Evolutionary conservation across 352 stramenopile genomes (phyloP).

Genomic region (Globisporangium megalacanthum): DNA sequence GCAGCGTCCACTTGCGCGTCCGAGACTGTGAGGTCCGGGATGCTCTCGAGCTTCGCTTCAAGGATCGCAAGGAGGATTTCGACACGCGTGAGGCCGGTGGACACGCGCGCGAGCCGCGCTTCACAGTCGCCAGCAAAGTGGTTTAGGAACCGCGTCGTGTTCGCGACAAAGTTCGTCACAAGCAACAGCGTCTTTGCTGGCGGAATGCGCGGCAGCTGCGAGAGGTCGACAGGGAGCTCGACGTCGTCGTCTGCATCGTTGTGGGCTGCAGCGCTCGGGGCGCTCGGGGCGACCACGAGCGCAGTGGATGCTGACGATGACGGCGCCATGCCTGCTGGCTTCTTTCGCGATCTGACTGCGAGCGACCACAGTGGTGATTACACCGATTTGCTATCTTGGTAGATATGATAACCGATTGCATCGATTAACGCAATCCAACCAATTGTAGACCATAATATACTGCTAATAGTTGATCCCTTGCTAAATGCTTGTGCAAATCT

Average conservation of each 20-base stretch:
- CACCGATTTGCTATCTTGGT: neutral
- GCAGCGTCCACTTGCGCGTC: slow-evolving; percentile 51
- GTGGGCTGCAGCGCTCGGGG: slow-evolving; percentile 7
- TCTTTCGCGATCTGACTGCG: neutral
- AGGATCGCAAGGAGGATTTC: slow-evolving; percentile 83
- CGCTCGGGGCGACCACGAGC: slow-evolving; percentile 38
- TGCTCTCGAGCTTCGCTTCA: slow-evolving; percentile 81
- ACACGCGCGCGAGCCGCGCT: slow-evolving; percentile 66
- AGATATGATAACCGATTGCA: neutral
- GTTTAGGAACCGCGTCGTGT: slow-evolving; percentile 85
- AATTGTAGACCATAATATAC: no score
- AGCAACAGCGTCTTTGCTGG: slow-evolving; percentile 76
- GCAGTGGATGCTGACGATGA: slow-evolving; percentile 27
- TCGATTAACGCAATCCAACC: neutral
- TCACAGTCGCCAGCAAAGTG: slow-evolving; percentile 83
- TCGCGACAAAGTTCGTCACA: slow-evolving; percentile 85
- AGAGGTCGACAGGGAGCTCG: slow-evolving; percentile 72
- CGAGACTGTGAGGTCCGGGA: slow-evolving; percentile 70
- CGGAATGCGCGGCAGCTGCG: slow-evolving; percentile 68
- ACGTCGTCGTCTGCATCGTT: slow-evolving; percentile 39
- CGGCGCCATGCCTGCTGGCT: slow-evolving; percentile 17
- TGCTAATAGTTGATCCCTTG: no score
- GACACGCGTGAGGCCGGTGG: slow-evolving; percentile 68
- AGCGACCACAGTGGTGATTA: neutral
- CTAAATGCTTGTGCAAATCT: no score